phyloP scores from a whole-genome alignment of 371 early-diverging fungal species.

The Lichtheimia ornata region DNA sequence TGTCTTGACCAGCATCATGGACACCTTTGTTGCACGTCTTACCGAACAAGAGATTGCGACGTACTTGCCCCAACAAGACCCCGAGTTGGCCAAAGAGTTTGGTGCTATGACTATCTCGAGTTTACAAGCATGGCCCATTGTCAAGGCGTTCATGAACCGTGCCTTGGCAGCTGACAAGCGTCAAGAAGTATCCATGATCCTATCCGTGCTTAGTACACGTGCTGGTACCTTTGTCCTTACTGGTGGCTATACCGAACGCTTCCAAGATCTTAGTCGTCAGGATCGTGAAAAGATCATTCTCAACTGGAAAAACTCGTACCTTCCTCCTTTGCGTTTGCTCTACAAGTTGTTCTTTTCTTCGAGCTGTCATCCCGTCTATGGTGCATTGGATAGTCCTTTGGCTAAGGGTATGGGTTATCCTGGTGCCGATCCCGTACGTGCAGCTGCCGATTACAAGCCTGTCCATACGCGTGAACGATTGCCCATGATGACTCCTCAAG shows the following conservation, averaged over 20 bases:
- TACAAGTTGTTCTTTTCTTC: constrained; percentile 34
- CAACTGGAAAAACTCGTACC: constrained; percentile 47
- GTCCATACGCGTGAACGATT: constrained; percentile 21
- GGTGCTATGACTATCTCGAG: constrained; percentile 5
- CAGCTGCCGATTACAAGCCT: constrained; percentile 16
- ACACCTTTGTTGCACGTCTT: constrained; percentile 49
- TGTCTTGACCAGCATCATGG: constrained; percentile 43
- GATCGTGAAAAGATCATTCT: constrained; percentile 52
- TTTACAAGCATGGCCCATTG: constrained; percentile 14
- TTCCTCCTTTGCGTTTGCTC: constrained; percentile 49
- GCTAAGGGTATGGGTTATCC: constrained; percentile 48
- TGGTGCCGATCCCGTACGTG: constrained; percentile 19
- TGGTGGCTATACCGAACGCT: constrained; percentile 45
- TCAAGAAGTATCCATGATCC: constrained; percentile 24
- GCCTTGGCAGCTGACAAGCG: constrained; percentile 40
- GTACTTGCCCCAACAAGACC: constrained; percentile 18
- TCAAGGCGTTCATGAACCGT: constrained; percentile 25
- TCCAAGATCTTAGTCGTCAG: constrained; percentile 43
- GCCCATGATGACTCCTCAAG: constrained; percentile 21
- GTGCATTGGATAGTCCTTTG: constrained; percentile 10
- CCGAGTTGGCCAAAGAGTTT: constrained; percentile 10
- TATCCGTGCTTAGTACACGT: constrained; percentile 36
- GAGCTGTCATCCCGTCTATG: constrained; percentile 27
- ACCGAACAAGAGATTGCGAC: constrained; percentile 29
- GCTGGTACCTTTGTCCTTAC: constrained; percentile 61